These are phyloP conservation scores for Lentinula novae-zelandiae DNA, from an alignment of 1,284 basidiomycete species.

Conservation along the genomic window DNA sequence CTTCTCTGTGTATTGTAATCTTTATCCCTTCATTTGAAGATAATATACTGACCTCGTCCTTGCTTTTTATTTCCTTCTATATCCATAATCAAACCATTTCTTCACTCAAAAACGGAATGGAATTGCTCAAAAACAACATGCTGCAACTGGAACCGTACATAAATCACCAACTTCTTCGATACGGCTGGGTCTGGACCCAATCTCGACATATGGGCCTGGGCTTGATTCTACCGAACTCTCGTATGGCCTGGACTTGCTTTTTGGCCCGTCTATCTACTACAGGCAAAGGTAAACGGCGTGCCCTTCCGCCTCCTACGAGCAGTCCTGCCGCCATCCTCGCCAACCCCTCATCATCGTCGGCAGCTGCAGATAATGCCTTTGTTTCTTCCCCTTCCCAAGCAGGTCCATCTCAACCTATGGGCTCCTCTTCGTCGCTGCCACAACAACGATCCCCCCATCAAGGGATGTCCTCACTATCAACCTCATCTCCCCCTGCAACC, in stretches of 20 bases:
- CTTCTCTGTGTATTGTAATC: neutral
- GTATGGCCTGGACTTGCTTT: neutral
- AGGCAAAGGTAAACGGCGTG: slow-evolving; percentile 16
- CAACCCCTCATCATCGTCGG: neutral
- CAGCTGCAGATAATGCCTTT: neutral
- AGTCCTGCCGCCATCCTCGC: neutral
- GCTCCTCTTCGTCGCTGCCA: neutral
- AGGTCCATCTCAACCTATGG: slow-evolving; percentile 6
- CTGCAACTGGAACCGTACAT: neutral
- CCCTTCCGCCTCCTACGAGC: slow-evolving; percentile 4
- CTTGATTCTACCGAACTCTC: neutral
- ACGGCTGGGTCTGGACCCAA: neutral
- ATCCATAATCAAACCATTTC: neutral
- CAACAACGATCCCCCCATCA: neutral
- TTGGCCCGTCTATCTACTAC: neutral
- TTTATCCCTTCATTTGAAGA: slow-evolving; percentile 15
- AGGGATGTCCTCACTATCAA: neutral
- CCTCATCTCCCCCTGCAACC: slow-evolving; percentile 2
- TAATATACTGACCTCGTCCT: slow-evolving; percentile 14
- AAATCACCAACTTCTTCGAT: neutral
- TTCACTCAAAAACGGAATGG: neutral
- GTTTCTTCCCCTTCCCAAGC: slow-evolving; percentile 6
- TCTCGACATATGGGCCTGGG: neutral
- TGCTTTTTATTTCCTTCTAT: slow-evolving; percentile 3
- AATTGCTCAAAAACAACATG: neutral